Percentiles rank a stretch among this genome's conserved stretches.
These are phyloP conservation scores for Cladosporium sp. DNA, from an alignment of 2,329 filamentous ascomycete species.

Conservation along the genomic window DNA sequence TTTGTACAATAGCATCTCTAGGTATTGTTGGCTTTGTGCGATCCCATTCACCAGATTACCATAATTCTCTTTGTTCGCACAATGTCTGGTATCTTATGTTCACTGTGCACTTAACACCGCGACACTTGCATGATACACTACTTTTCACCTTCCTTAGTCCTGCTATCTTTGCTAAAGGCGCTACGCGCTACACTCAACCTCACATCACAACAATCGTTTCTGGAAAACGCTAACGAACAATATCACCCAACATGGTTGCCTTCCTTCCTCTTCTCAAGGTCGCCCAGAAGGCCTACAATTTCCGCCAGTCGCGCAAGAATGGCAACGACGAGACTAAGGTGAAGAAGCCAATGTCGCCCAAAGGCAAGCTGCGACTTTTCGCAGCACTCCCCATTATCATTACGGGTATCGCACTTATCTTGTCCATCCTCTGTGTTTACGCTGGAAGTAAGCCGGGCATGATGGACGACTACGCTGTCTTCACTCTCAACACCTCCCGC, in stretches of 20 bases:
- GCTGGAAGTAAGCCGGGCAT: slow-evolving; percentile 54
- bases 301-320: slow-evolving; percentile 8
- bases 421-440: slow-evolving; percentile 57
- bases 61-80: neutral
- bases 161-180: neutral
- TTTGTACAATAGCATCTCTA: neutral
- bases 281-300: slow-evolving; percentile 6
- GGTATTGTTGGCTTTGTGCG: neutral
- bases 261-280: neutral
- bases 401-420: slow-evolving; percentile 51
- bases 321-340: neutral
- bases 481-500: slow-evolving; percentile 56
- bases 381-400: slow-evolving; percentile 29
- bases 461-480: slow-evolving; percentile 53
- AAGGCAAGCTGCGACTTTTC: slow-evolving; percentile 4
- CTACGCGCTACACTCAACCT: neutral
- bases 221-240: neutral
- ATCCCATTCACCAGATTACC: neutral
- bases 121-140: neutral
- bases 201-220: neutral
- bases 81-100: neutral
- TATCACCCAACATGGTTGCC: slow-evolving; percentile 5
- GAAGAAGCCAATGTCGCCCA: slow-evolving; percentile 4
- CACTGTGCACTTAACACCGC: neutral
- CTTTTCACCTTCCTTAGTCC: neutral